Conservation (phyloP, 805 yeast species). For the Brettanomyces naardenensis region DNA sequence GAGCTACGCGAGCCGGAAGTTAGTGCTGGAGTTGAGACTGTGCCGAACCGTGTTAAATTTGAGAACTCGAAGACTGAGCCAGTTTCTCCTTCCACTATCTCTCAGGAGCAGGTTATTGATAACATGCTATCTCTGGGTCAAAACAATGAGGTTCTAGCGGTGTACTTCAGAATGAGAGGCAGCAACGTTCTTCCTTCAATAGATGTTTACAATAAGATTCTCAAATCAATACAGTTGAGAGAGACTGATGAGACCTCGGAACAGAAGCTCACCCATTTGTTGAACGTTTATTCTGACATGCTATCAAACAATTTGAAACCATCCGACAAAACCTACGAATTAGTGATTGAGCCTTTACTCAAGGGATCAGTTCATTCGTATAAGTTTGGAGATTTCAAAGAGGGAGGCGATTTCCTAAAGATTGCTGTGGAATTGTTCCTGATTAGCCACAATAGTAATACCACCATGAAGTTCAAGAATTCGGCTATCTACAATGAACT, state of each 20-base stretch:
- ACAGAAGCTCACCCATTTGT: constrained; percentile 49
- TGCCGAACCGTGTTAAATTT: background rate
- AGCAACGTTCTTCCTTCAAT: constrained; percentile 39
- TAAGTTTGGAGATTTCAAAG: constrained; percentile 26
- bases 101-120: constrained; percentile 19
- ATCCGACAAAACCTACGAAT: constrained; percentile 41
- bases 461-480: constrained; percentile 11
- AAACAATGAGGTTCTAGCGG: constrained; percentile 27
- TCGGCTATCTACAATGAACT: constrained; percentile 15
- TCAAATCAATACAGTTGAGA: constrained; percentile 47
- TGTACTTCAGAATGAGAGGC: constrained; percentile 24
- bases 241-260: constrained; percentile 48
- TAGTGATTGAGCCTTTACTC: constrained; percentile 43
- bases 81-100: constrained; percentile 6
- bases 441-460: constrained; percentile 19
- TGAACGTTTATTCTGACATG: constrained; percentile 64
- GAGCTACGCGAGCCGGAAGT: background rate
- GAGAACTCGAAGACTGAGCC: background rate
- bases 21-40: background rate
- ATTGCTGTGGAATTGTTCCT: constrained; percentile 41
- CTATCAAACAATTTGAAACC: constrained; percentile 50
- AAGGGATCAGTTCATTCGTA: constrained; percentile 38
- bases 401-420: constrained; percentile 39
- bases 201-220: constrained; percentile 44
- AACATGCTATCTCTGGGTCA: constrained; percentile 15